Conservation (phyloP, 1,284 basidiomycete species). For the Apiotrichum sp. region DNA sequence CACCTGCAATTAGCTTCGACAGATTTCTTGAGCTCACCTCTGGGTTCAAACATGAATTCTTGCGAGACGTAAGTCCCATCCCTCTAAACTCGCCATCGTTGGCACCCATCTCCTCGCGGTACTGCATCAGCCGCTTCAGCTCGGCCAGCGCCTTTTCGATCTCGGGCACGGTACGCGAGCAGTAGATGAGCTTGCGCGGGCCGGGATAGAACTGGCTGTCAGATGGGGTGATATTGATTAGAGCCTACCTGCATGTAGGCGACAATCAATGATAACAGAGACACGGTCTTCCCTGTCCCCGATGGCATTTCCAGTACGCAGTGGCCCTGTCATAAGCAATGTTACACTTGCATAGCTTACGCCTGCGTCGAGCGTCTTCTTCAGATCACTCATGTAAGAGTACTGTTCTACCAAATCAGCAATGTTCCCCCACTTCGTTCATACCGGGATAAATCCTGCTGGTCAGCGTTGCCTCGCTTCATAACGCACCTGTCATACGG, state of each 20-base stretch:
- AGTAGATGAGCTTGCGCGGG: conserved; percentile 93
- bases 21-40: conserved; percentile 56
- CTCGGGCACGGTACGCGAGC: conserved; percentile 99
- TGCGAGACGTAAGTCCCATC: conserved; percentile 87
- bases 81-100: conserved; percentile 83
- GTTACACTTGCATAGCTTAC: conserved; percentile 25
- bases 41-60: conserved; percentile 95
- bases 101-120: conserved; percentile 68
- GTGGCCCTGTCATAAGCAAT: conserved; percentile 63
- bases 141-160: conserved; percentile 93
- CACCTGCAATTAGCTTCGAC: conserved; percentile 54
- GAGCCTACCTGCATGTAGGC: conserved; percentile 87
- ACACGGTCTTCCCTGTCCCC: conserved; percentile 98
- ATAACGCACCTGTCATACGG: conserved; percentile 65
- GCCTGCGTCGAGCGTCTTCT: conserved; percentile 88
- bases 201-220: conserved; percentile 73
- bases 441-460: conserved; percentile 37
- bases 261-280: conserved; percentile 89
- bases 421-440: no score
- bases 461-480: no score
- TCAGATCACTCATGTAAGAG: conserved; percentile 98
- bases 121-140: conserved; percentile 88
- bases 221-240: no score
- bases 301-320: conserved; percentile 99
- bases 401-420: conserved; percentile 69